Evolutionary conservation across 192 early-diverging fungal species (phyloP), one percentile per base, ranked within the genome.

Genomic region (Entomortierella lignicola): DNA sequence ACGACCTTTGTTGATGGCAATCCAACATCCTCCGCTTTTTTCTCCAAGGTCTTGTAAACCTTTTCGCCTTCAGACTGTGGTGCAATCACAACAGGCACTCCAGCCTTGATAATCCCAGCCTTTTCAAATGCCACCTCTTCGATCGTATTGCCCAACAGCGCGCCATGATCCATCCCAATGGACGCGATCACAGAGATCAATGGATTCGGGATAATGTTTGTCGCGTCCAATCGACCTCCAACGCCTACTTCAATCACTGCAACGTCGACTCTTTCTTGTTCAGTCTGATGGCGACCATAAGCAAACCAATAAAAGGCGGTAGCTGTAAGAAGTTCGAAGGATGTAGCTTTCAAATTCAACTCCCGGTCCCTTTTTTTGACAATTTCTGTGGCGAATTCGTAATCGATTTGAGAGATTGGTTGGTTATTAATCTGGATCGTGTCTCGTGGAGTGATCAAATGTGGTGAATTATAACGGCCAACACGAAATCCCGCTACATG

Each of bases 381-480:
- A 21, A 81, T 51, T 53, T 94, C 84, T 87, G 89, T 94, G 12
- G 89, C 87, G 27, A 93, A 81, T 72, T 92, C 89, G 65, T 94
- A 97, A 80, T 94, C 87, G 13, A 85, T 77, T 30, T 89, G 83
- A 0, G 85, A 81, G 11, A 98, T 87, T 13, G 97, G 93, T 42
- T 69, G 55, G 2, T 96, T 96, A 73, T 98, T 89, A 77, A 99
- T 95, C 48, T 92, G 89, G 56, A 99, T 97, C 20, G 95, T 89
- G 75, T 99, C 98, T 21, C 96, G 89, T 1, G 91, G 94, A 57
- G 95, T 90, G 39, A 95, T 85, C 51, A 99, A 81, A 71, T 99
- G 98, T 3, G 98, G 98, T 6, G 95, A 96, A 29, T 95, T 96
- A 77, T 90, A 99, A 37, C 96, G 84, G 23, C 96, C 97, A 21